Evolutionary conservation across 169 alveolate species (phyloP), one percentile per base, ranked within the genome.

Genomic region (Eimeria sp.): DNA sequence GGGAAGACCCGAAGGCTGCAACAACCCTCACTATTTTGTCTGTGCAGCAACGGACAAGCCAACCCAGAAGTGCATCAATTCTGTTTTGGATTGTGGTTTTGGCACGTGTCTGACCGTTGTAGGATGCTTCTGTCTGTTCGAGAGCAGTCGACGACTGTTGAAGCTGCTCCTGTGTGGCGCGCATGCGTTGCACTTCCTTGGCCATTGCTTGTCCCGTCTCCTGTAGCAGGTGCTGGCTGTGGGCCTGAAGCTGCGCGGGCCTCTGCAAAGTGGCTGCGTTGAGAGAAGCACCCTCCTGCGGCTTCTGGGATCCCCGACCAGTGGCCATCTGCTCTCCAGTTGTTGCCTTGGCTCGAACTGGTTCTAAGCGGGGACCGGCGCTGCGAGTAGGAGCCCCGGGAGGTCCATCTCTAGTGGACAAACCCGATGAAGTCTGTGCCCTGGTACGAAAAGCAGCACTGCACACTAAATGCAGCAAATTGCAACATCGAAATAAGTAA

Each of bases 121-220:
- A 92, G 40, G 95, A 54, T 27, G 95, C 40, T 78, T 92, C 95
- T 45, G 95, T 92, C 72, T 92, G 95, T 34, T 92, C 95, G n/a
- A 92, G 58, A 45, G 84, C 95, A 14, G 40, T 73, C 43, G 95
- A 92, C 47, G 95, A 92, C 84, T 92, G 88, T 82, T 92, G 95
- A 40, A 92, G 92, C 57, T 92, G 95, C 72, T 83, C 88, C n/a
- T 92, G 92, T 5, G 95, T 92, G 30, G 88, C 95, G 27, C 73
- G 95, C 95, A 92, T 92, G 83, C 95, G 90, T 65, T 92, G 95
- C 75, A 92, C 91, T 20, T 92, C 95, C 70, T 92, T 49, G 40
- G 49, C 92, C 95, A 92, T 92, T 13, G 70, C 95, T 34, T 76
- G 83, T 27, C 95, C 91, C 58, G 95, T 92, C 92, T 92, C 95